Conservation (phyloP, 306 rosid genomes). For the Vigna mungo region DNA sequence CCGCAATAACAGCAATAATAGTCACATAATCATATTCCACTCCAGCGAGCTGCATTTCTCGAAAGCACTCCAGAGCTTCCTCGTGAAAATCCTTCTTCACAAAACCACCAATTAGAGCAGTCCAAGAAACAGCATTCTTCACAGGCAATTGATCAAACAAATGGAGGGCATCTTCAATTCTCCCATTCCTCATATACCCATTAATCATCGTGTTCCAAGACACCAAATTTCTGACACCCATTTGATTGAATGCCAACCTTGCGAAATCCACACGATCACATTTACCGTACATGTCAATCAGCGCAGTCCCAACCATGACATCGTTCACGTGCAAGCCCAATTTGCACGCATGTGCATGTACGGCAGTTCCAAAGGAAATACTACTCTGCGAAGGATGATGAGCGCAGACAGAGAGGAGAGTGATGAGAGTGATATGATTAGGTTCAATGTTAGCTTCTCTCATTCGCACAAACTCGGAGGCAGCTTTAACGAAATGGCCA, state of each 20-base stretch:
- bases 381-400: constrained; percentile 49
- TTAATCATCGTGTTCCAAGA: constrained; percentile 85
- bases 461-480: constrained; percentile 63
- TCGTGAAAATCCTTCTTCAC: constrained; percentile 63
- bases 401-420: constrained; percentile 81
- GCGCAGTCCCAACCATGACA: constrained; percentile 87
- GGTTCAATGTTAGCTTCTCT: constrained; percentile 69
- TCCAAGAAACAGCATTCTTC: constrained; percentile 81
- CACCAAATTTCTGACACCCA: constrained; percentile 65
- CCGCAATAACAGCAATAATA: constrained; percentile 73
- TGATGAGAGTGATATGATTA: constrained; percentile 71
- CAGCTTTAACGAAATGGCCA: constrained; percentile 71
- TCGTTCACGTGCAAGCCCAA: constrained; percentile 58
- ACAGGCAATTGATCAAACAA: constrained; percentile 84
- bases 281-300: constrained; percentile 82
- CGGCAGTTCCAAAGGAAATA: constrained; percentile 54
- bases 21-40: constrained; percentile 81
- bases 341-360: constrained; percentile 69
- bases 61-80: constrained; percentile 73
- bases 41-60: constrained; percentile 75
- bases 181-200: constrained; percentile 76
- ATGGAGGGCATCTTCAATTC: constrained; percentile 54
- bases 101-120: constrained; percentile 84
- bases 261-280: constrained; percentile 55
- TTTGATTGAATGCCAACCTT: constrained; percentile 63